Evolutionary conservation across 1,284 basidiomycete species (phyloP).

Genomic region (Omphalotus olearius): DNA sequence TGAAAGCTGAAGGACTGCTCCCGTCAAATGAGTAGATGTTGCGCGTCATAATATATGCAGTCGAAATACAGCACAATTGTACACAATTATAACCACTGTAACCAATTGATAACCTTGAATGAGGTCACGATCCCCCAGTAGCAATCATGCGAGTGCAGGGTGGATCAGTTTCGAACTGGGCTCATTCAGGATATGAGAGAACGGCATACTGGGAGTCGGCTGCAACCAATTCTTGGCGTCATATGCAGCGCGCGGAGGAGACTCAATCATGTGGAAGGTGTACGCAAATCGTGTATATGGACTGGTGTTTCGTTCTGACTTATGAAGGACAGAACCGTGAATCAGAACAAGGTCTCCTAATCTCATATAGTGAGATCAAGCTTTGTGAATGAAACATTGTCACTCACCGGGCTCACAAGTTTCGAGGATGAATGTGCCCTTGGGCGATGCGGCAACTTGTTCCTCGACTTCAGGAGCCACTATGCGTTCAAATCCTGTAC

Average conservation of each 20-base stretch:
- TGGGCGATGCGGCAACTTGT: slow-evolving; percentile 22
- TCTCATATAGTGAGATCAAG: background rate
- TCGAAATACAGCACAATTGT: too few relatives aligned
- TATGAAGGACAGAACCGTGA: slow-evolving; percentile 87
- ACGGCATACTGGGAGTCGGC: slow-evolving; percentile 78
- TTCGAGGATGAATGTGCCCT: slow-evolving; percentile 65
- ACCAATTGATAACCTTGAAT: too few relatives aligned
- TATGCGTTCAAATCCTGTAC: slow-evolving; percentile 78
- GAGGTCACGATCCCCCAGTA: too few relatives aligned
- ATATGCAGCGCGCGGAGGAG: slow-evolving; percentile 57
- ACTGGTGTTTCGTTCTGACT: slow-evolving; percentile 78
- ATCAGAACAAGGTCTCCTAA: slow-evolving; percentile 84
- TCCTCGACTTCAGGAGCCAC: slow-evolving; percentile 40
- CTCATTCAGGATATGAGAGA: slow-evolving; percentile 60
- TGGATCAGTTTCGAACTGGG: slow-evolving; percentile 18
- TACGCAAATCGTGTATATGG: slow-evolving; percentile 81
- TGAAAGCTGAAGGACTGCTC: slow-evolving; percentile 29
- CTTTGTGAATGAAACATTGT: background rate
- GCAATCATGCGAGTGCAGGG: slow-evolving; percentile 9
- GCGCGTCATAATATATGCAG: background rate
- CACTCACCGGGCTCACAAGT: slow-evolving; percentile 70
- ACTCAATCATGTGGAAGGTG: slow-evolving; percentile 91
- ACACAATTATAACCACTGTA: too few relatives aligned
- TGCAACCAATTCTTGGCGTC: slow-evolving; percentile 89
- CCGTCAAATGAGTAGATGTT: background rate